phyloP scores from a whole-genome alignment of 768 basidiomycete genomes.

The Sarcodon aspratus region DNA sequence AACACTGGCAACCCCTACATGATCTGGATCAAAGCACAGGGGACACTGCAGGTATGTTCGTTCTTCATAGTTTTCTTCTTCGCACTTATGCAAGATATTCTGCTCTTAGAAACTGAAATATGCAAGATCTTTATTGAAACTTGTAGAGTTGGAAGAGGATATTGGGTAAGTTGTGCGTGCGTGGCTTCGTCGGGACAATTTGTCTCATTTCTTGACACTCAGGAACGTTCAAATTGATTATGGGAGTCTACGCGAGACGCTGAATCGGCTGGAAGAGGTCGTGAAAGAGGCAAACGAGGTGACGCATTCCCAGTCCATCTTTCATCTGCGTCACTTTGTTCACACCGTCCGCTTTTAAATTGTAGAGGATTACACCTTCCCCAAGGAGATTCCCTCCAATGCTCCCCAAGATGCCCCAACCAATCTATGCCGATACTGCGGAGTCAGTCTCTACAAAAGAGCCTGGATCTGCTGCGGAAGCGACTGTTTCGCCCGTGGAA shows the following conservation, averaged over 20 bases:
- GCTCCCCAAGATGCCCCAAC: conserved; percentile 42
- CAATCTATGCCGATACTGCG: conserved; percentile 15
- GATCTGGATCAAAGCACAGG: conserved; percentile 45
- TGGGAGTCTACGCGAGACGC: conserved; percentile 32
- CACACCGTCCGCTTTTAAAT: not conserved
- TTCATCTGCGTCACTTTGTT: not conserved
- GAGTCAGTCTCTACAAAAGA: no score
- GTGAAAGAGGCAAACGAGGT: conserved; percentile 46
- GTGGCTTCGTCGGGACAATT: not conserved
- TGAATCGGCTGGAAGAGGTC: conserved; percentile 45
- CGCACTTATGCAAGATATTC: conserved; percentile 17
- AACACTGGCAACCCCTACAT: conserved; percentile 1
- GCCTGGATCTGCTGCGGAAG: no score
- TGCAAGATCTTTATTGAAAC: conserved; percentile 44
- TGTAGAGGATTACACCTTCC: conserved; percentile 30
- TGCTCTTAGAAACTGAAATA: conserved; percentile 33
- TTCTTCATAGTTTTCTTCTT: not conserved
- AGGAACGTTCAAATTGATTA: conserved; percentile 34
- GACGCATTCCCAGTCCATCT: conserved; percentile 1
- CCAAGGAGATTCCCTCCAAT: conserved; percentile 32
- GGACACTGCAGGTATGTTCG: conserved; percentile 40
- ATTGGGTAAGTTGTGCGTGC: conserved; percentile 13
- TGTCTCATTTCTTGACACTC: not conserved
- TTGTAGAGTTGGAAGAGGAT: conserved; percentile 39
- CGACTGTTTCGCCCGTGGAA: conserved; percentile 1